Evolutionary conservation across 2,329 filamentous ascomycete species (phyloP).

Genomic region (Incumbomyces delicatus): DNA sequence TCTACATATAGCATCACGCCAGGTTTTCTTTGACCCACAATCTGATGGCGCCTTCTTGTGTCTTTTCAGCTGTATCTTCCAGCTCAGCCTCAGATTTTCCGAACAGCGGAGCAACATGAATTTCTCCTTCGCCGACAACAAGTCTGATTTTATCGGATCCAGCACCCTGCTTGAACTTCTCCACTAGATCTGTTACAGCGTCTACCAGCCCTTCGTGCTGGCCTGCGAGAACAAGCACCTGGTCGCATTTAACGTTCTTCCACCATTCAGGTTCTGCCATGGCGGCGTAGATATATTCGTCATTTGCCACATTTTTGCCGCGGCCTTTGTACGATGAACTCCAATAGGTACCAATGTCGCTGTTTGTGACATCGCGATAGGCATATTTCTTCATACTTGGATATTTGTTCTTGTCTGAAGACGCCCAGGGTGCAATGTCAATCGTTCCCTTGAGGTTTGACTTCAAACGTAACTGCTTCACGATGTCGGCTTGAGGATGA

Average conservation of each 20-base stretch:
- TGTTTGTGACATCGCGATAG: conserved; percentile 12
- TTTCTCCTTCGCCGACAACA: conserved; percentile 9
- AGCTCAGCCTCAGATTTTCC: conserved; percentile 8
- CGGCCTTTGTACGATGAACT: conserved; percentile 9
- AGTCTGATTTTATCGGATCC: conserved; percentile 5
- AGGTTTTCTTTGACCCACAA: conserved; percentile 8
- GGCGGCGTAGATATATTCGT: conserved; percentile 10
- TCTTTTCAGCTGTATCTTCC: conserved; percentile 4
- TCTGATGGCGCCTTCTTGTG: conserved; percentile 12
- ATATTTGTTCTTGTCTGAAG: conserved; percentile 32
- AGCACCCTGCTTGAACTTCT: conserved; percentile 15
- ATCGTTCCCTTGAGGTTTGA: conserved; percentile 38
- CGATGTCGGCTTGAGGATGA: conserved; percentile 38
- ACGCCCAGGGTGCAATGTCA: conserved; percentile 50
- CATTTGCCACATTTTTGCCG: conserved; percentile 6
- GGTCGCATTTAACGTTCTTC: conserved; percentile 17
- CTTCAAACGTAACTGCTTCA: conserved; percentile 21
- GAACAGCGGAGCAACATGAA: conserved; percentile 10
- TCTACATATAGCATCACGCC: neutral
- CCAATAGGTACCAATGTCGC: conserved; percentile 8
- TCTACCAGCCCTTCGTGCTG: conserved; percentile 17
- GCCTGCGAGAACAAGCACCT: conserved; percentile 13
- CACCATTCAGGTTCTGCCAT: conserved; percentile 15
- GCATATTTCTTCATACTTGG: conserved; percentile 9
- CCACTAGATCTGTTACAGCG: conserved; percentile 13